A percentile compares a stretch with the other conserved stretches of the same genome.
These are phyloP conservation scores for Diaporthe caulivora DNA, from an alignment of 2,329 filamentous ascomycete species.

Conservation along the genomic window DNA sequence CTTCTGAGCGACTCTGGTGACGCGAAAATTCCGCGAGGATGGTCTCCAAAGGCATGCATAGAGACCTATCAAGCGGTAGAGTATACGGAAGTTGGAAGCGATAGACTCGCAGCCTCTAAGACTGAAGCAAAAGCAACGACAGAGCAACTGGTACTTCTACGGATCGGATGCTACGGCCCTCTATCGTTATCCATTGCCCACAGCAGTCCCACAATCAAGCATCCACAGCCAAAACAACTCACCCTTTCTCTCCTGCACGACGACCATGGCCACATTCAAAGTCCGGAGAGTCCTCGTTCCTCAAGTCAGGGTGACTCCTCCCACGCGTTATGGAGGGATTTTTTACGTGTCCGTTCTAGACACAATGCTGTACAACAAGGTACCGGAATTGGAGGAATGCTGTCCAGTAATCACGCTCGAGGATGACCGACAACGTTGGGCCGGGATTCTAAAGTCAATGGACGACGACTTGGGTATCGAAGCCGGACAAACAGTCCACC, in stretches of 20 bases:
- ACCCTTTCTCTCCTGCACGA: conserved; percentile 5
- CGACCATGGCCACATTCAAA: neutral
- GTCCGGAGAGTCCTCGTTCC: neutral
- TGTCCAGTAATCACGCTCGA: neutral
- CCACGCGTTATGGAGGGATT: neutral
- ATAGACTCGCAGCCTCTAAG: neutral
- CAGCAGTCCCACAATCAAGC: neutral
- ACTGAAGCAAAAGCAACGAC: neutral
- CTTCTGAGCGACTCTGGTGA: neutral
- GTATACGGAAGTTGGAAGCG: neutral
- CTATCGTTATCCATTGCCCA: neutral
- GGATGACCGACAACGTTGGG: neutral
- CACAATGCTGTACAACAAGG: neutral
- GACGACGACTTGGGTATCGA: neutral
- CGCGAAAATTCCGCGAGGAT: neutral
- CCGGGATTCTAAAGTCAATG: neutral
- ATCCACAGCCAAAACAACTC: neutral
- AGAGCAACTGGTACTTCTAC: neutral
- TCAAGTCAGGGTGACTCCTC: neutral
- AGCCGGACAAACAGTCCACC: neutral
- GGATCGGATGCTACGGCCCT: neutral
- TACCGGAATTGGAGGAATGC: neutral
- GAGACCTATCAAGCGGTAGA: neutral
- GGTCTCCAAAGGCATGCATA: neutral
- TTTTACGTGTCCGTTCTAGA: neutral